phyloP scores from a whole-genome alignment of 2,329 filamentous ascomycete genomes.

The Bipolaris zeicola region DNA sequence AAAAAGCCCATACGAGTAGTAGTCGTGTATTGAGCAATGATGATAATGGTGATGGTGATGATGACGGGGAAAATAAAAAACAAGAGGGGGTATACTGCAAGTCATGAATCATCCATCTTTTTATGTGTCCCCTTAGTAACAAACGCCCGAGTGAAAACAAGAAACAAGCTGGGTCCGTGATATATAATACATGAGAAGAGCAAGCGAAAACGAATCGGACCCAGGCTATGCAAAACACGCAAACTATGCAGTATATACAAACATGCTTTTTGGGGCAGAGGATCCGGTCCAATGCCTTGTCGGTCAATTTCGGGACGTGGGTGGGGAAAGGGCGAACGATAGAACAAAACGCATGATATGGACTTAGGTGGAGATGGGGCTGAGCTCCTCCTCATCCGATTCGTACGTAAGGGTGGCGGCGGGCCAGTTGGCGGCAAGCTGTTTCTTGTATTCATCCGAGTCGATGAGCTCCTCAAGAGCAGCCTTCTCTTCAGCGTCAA shows the following conservation, averaged over 20 bases:
- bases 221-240: constrained; percentile 3
- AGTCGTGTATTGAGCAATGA: no score
- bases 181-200: constrained; percentile 1
- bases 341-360: constrained; percentile 6
- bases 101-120: constrained; percentile 8
- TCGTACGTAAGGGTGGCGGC: constrained; percentile 25
- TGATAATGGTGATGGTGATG: not conserved
- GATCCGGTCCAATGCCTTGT: not conserved
- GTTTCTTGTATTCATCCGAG: constrained; percentile 17
- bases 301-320: not conserved
- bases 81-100: constrained; percentile 5
- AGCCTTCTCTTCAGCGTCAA: constrained; percentile 24
- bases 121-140: not conserved
- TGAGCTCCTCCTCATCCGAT: constrained; percentile 33
- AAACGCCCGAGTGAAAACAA: not conserved
- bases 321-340: not conserved
- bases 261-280: not conserved
- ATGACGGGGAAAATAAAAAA: not conserved
- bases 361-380: constrained; percentile 13
- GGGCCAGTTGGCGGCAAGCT: constrained; percentile 24
- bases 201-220: not conserved
- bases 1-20: no score
- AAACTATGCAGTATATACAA: constrained; percentile 1
- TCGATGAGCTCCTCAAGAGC: constrained; percentile 16
- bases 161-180: not conserved